Conservation (phyloP, 2,329 filamentous ascomycete genomes). For the Pseudonectria buxi region DNA sequence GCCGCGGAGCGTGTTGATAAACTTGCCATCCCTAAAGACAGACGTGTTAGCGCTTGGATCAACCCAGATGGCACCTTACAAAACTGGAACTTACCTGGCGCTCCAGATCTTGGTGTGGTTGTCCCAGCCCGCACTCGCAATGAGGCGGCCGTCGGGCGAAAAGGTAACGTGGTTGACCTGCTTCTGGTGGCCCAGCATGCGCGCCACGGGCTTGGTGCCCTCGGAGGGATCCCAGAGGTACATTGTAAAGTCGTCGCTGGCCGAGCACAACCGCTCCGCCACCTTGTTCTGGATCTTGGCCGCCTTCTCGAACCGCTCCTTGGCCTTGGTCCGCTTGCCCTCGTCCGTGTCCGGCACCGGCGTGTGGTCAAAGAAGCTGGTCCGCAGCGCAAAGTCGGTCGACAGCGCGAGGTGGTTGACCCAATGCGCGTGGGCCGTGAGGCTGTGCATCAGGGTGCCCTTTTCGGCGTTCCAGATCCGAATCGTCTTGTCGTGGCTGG, state of each 20-base stretch:
- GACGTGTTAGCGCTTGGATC: conserved; percentile 10
- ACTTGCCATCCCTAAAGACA: conserved; percentile 54
- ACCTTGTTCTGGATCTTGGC: conserved; percentile 69
- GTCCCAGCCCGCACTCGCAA: conserved; percentile 87
- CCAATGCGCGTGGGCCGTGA: conserved; percentile 83
- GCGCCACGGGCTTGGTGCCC: conserved; percentile 76
- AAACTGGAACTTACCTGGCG: conserved; percentile 51
- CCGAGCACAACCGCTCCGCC: conserved; percentile 79
- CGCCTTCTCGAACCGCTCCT: conserved; percentile 77
- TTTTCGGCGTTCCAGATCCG: conserved; percentile 81
- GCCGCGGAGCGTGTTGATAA: conserved; percentile 79
- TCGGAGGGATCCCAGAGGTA: conserved; percentile 83
- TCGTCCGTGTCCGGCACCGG: conserved; percentile 60
- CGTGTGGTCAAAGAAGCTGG: conserved; percentile 79
- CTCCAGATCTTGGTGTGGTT: conserved; percentile 94
- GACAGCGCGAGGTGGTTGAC: conserved; percentile 93
- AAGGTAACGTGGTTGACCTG: conserved; percentile 95
- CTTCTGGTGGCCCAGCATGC: conserved; percentile 91
- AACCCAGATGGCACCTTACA: background rate
- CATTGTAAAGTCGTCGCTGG: conserved; percentile 93
- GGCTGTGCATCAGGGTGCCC: conserved; percentile 72
- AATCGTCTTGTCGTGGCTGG: conserved; percentile 85
- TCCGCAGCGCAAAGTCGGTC: conserved; percentile 83
- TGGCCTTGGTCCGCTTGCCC: conserved; percentile 67
- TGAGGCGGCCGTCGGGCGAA: conserved; percentile 79